These are phyloP conservation scores for Celoporthe dispersa DNA, from an alignment of 2,329 filamentous ascomycete species.

Conservation along the genomic window DNA sequence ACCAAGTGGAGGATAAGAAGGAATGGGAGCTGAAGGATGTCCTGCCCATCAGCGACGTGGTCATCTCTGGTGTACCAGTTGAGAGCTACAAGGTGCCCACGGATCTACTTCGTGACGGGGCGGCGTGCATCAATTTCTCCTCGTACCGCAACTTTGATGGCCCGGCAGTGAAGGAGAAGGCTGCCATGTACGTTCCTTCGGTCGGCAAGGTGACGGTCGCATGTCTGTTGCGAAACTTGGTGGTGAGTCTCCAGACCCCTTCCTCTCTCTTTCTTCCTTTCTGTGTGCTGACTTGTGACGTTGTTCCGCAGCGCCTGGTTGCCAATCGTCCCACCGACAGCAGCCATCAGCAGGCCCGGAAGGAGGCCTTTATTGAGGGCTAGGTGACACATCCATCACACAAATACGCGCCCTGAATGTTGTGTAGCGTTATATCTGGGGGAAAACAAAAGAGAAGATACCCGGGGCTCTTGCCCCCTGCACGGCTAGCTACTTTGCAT, in stretches of 20 bases:
- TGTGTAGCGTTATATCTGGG: background rate
- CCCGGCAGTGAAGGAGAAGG: slow-evolving; percentile 89
- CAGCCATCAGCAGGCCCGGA: slow-evolving; percentile 45
- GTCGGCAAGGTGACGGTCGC: slow-evolving; percentile 98
- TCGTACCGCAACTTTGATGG: slow-evolving; percentile 91
- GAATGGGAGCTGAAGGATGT: slow-evolving; percentile 81
- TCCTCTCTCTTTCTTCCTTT: background rate
- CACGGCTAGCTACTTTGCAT: slow-evolving; percentile 17
- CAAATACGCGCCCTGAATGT: background rate
- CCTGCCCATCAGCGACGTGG: slow-evolving; percentile 86
- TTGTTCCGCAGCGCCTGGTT: slow-evolving; percentile 50
- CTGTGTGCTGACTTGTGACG: slow-evolving; percentile 1
- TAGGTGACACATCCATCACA: slow-evolving; percentile 30
- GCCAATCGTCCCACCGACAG: slow-evolving; percentile 50
- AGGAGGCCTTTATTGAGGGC: slow-evolving; percentile 47
- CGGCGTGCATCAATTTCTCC: slow-evolving; percentile 98
- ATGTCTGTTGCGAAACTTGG: slow-evolving; percentile 82
- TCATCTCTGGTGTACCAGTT: slow-evolving; percentile 89
- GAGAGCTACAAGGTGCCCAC: slow-evolving; percentile 90
- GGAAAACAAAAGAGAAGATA: slow-evolving; percentile 26
- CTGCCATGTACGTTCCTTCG: slow-evolving; percentile 94
- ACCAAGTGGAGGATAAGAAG: slow-evolving; percentile 84
- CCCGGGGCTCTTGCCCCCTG: slow-evolving; percentile 19
- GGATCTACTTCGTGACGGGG: slow-evolving; percentile 81
- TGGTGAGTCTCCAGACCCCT: slow-evolving; percentile 62